Percentiles rank a stretch among this genome's conserved stretches.
phyloP scores from a whole-genome alignment of 352 stramenopile genomes.

The Globisporangium cystogenes region DNA sequence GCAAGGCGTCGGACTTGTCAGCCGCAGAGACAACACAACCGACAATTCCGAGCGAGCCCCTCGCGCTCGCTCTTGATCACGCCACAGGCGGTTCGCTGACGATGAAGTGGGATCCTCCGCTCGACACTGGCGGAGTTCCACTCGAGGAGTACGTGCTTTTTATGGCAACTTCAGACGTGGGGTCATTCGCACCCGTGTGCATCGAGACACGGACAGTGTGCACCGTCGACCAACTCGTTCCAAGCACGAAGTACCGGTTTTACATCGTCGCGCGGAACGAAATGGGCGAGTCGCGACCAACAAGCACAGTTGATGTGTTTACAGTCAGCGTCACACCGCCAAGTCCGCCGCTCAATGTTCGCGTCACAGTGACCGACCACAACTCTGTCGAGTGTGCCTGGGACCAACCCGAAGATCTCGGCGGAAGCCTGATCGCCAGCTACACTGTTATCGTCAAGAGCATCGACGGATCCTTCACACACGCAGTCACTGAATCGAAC shows the following conservation, averaged over 20 bases:
- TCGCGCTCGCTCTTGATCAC: slow-evolving; percentile 7
- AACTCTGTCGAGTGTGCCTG: slow-evolving; percentile 27
- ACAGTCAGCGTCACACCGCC: slow-evolving; percentile 24
- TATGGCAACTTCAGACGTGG: slow-evolving; percentile 12
- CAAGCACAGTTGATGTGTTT: slow-evolving; percentile 9
- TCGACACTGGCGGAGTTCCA: slow-evolving; percentile 38
- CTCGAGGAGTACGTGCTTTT: slow-evolving; percentile 30
- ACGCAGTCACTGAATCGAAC: not conserved
- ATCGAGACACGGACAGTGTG: slow-evolving; percentile 18
- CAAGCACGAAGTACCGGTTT: slow-evolving; percentile 37
- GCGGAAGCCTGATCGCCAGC: slow-evolving; percentile 24
- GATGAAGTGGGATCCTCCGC: slow-evolving; percentile 30
- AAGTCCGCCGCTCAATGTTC: slow-evolving; percentile 22
- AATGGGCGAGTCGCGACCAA: slow-evolving; percentile 25
- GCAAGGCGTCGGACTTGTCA: slow-evolving; percentile 19
- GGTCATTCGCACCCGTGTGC: slow-evolving; percentile 20
- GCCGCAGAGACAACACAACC: slow-evolving; percentile 20
- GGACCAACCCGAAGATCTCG: slow-evolving; percentile 25
- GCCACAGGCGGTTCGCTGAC: slow-evolving; percentile 33
- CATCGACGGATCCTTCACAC: slow-evolving; percentile 2
- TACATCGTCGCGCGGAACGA: slow-evolving; percentile 30
- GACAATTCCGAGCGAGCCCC: slow-evolving; percentile 27
- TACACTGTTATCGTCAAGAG: slow-evolving; percentile 23
- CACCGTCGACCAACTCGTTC: slow-evolving; percentile 18
- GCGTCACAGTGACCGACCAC: slow-evolving; percentile 23